Base-by-base conservation (phyloP, 106 monocot species). In the Platanthera guangdongensis region DNA sequence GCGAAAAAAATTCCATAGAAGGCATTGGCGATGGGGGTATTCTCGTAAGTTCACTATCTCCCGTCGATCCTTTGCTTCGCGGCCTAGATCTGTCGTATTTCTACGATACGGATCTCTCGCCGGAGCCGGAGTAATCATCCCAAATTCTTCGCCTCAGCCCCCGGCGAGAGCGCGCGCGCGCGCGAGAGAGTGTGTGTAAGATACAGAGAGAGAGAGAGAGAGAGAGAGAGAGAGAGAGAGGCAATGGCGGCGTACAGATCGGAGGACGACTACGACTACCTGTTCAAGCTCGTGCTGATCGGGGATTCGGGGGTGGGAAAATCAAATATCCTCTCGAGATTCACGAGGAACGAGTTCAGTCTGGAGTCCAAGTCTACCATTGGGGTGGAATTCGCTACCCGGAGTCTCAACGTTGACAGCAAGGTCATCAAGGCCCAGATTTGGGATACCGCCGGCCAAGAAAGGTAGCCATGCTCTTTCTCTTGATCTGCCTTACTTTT, bases 361-460 rank as follows among this genome's bases (percentile, higher is more conserved):
- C 80, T 92, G 47, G 92, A 89, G 79, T 89, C 92, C 14, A 92
- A 92, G 73, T 87, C 92, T 59, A 92, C 92, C 74, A 92, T 84
- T 22, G 88, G 88, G 45, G 83, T 88, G 19, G 88, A 88, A 81
- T 88, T 88, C 78, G 80, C 84, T 51, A 84, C 84, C 51, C 49
- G 84, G 45, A 83, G 82, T 75, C 78, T 85, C 72, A 74, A 75
- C 48, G 88, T 94, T 19, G 90, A 94, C 51, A 88, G 75, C 22
- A 94, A 90, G 86, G 85, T 90, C 57, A 73, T 94, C 80, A 94
- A 94, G 85, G 91, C 94, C 12, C 94, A 94, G 90, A 94, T 94
- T 80, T 94, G 94, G 94, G 94, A 94, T 55, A 94, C 94, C 21
- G 94, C 94, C 71, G 94, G 94, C 16, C 94, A 94, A 54, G 94